Percentiles rank a stretch among this genome's conserved stretches.
These are phyloP conservation scores for Penicillium verhagenii DNA, from an alignment of 495 filamentous ascomycete genomes.

Conservation along the genomic window DNA sequence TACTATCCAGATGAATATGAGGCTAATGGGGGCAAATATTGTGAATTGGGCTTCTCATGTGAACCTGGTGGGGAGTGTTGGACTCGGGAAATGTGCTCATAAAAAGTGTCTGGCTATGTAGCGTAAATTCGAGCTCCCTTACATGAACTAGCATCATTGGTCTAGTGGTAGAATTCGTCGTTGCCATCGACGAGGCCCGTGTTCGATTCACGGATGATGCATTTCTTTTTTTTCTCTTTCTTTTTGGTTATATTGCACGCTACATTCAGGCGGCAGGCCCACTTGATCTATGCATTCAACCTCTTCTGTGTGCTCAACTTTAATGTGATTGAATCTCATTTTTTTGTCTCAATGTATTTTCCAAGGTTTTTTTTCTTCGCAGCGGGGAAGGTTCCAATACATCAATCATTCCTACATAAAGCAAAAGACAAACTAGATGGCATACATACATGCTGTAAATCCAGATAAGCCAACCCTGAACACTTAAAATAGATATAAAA, in stretches of 20 bases:
- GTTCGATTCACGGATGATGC: conserved; percentile 60
- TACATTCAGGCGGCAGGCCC: too few species aligned
- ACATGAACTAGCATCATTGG: conserved; percentile 47
- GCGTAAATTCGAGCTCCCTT: neutral
- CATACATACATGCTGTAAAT: neutral
- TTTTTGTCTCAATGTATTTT: too few species aligned
- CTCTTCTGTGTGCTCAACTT: neutral
- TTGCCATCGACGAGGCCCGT: conserved; percentile 60
- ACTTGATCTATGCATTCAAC: neutral
- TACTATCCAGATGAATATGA: too few species aligned
- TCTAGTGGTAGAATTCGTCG: conserved; percentile 62
- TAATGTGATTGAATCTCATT: too few species aligned
- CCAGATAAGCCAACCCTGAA: neutral
- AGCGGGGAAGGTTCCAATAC: too few species aligned
- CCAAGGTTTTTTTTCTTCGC: too few species aligned
- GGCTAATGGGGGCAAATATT: too few species aligned
- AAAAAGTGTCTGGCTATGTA: neutral
- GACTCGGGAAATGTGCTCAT: neutral
- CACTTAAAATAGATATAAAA: neutral
- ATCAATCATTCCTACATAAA: neutral
- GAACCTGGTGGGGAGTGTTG: too few species aligned
- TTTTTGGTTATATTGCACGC: too few species aligned
- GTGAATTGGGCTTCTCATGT: too few species aligned
- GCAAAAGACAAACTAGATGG: too few species aligned
- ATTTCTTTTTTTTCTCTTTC: conserved; percentile 16